These are phyloP conservation scores for Tephrocybe sp. DNA, from an alignment of 768 basidiomycete genomes.

Conservation along the genomic window DNA sequence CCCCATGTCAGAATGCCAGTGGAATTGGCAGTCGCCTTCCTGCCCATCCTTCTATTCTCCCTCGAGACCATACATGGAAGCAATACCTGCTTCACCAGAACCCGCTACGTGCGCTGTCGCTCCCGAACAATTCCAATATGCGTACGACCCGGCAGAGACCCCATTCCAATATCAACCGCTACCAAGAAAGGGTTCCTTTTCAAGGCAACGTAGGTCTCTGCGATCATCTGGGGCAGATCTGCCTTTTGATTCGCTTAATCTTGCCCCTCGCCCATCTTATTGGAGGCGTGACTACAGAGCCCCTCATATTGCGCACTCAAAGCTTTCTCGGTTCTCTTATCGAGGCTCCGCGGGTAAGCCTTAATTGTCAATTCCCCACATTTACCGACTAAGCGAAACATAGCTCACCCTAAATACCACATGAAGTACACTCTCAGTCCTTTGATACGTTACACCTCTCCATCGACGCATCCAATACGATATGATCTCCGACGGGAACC, in stretches of 20 bases:
- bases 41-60: neutral
- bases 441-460: slow-evolving; percentile 10
- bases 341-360: neutral
- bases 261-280: slow-evolving; percentile 15
- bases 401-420: too few relatives aligned
- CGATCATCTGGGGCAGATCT: slow-evolving; percentile 2
- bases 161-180: neutral
- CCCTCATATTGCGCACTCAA: neutral
- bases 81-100: slow-evolving; percentile 9
- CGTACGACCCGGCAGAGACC: neutral
- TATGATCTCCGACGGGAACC: slow-evolving; percentile 19
- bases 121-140: too few relatives aligned
- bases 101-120: neutral
- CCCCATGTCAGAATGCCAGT: too few relatives aligned
- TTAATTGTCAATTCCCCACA: neutral
- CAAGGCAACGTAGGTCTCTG: slow-evolving; percentile 1
- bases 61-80: neutral
- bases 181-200: neutral
- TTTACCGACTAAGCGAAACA: neutral
- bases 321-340: slow-evolving; percentile 4
- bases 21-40: neutral
- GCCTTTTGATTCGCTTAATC: slow-evolving; percentile 7
- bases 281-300: slow-evolving; percentile 18
- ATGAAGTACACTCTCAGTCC: slow-evolving; percentile 11
- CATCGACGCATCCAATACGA: slow-evolving; percentile 10